Conservation (phyloP, 352 stramenopile genomes). For the Peronospora belbahrii region DNA sequence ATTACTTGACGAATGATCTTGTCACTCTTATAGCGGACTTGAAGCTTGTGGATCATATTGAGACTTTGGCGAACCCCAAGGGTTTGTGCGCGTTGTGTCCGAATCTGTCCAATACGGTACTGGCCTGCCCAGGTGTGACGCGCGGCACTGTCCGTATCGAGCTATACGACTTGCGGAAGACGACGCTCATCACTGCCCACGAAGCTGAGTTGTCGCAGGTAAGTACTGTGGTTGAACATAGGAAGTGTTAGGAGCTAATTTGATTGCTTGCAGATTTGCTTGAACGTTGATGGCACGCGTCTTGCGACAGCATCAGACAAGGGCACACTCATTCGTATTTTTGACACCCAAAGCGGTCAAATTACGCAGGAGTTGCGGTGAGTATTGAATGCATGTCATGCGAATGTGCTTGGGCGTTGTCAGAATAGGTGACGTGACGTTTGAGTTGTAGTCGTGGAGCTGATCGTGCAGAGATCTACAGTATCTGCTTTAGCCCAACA, state of each 20-base stretch:
- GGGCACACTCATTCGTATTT: slow-evolving; percentile 97
- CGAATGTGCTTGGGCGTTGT: not conserved
- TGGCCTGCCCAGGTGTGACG: slow-evolving; percentile 92
- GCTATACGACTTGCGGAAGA: slow-evolving; percentile 94
- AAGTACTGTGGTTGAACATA: not conserved
- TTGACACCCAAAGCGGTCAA: slow-evolving; percentile 91
- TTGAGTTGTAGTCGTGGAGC: slow-evolving; percentile 77
- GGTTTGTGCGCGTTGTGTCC: slow-evolving; percentile 92
- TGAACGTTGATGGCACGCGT: slow-evolving; percentile 92
- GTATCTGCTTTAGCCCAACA: slow-evolving; percentile 93
- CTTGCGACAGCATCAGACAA: slow-evolving; percentile 95
- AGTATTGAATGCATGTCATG: slow-evolving; percentile 6
- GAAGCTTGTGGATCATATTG: slow-evolving; percentile 95
- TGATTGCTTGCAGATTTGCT: slow-evolving; percentile 48
- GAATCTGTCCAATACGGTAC: slow-evolving; percentile 90
- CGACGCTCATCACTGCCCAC: slow-evolving; percentile 93
- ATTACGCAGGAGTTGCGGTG: slow-evolving; percentile 83
- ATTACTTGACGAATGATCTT: slow-evolving; percentile 4
- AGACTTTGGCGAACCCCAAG: slow-evolving; percentile 96
- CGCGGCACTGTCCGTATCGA: slow-evolving; percentile 92
- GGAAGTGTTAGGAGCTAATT: not conserved
- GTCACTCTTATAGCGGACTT: slow-evolving; percentile 76
- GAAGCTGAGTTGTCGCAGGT: slow-evolving; percentile 89
- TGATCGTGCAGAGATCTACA: slow-evolving; percentile 95
- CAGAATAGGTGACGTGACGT: slow-evolving; percentile 2